These are phyloP conservation scores for Dendrobium nobile DNA, from an alignment of 106 monocot genomes.

Conservation along the genomic window DNA sequence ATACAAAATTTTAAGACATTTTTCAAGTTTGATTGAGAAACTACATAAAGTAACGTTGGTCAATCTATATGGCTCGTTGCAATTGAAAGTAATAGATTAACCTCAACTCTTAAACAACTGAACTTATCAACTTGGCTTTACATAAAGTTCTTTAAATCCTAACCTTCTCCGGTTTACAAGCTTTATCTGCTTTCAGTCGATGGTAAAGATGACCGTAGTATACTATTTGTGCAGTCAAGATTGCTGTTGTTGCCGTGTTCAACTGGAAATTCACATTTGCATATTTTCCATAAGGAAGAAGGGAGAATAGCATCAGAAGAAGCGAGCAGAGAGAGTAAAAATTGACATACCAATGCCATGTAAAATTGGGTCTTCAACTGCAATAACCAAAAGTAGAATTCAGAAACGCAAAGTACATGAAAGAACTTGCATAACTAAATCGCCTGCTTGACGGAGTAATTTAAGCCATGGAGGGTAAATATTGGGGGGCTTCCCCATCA, in stretches of 20 bases:
- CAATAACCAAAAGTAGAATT: slow-evolving; percentile 22
- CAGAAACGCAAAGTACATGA: not conserved
- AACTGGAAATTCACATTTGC: slow-evolving; percentile 34
- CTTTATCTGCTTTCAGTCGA: not conserved
- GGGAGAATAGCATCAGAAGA: slow-evolving; percentile 5
- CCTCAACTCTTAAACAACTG: too few relatives aligned
- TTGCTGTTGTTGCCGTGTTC: slow-evolving; percentile 54
- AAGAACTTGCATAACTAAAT: too few relatives aligned
- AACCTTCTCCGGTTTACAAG: not conserved
- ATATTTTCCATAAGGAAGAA: not conserved
- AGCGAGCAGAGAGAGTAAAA: not conserved
- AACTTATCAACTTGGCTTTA: too few relatives aligned
- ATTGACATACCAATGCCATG: slow-evolving; percentile 55
- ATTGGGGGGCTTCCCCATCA: too few relatives aligned
- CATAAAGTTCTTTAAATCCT: too few relatives aligned
- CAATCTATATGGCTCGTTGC: too few relatives aligned
- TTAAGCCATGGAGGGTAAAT: too few relatives aligned
- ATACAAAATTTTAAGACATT: too few relatives aligned
- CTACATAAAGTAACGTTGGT: too few relatives aligned
- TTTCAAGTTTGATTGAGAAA: too few relatives aligned
- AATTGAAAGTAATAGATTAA: too few relatives aligned
- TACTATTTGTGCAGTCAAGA: slow-evolving; percentile 58
- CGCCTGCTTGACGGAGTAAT: too few relatives aligned
- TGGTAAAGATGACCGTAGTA: slow-evolving; percentile 40
- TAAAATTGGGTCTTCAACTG: slow-evolving; percentile 89